Evolutionary conservation across 2,329 filamentous ascomycete species (phyloP).

Genomic region (Lachnellula cervina): DNA sequence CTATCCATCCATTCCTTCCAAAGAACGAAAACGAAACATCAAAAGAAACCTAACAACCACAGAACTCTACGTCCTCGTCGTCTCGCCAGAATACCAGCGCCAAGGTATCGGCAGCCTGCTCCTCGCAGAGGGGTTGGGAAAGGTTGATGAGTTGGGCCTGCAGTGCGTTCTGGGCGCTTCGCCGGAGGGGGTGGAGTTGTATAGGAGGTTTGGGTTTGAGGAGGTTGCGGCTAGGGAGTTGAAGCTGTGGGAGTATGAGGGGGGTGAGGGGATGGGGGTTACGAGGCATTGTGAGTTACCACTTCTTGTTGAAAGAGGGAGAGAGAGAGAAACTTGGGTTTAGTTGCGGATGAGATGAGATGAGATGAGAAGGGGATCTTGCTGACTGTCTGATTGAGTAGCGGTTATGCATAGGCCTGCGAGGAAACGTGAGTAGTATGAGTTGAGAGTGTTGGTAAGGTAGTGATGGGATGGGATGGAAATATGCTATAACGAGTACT

Average conservation of each 20-base stretch:
- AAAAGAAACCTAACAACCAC: neutral
- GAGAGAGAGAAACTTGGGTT: too few relatives aligned
- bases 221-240: constrained; percentile 19
- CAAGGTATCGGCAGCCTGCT: constrained; percentile 23
- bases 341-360: too few relatives aligned
- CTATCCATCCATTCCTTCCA: neutral
- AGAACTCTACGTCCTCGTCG: constrained; percentile 21
- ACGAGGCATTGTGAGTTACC: constrained; percentile 12
- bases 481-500: too few relatives aligned
- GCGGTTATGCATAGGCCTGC: constrained; percentile 6
- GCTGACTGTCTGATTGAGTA: neutral
- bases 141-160: constrained; percentile 16
- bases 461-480: too few relatives aligned
- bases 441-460: neutral
- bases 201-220: constrained; percentile 23
- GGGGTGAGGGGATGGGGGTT: constrained; percentile 19
- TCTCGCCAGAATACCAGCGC: constrained; percentile 21
- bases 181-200: constrained; percentile 21
- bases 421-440: neutral
- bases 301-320: too few relatives aligned
- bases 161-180: constrained; percentile 27
- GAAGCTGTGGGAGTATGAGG: constrained; percentile 25
- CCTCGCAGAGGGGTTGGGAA: constrained; percentile 16
- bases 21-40: too few relatives aligned
- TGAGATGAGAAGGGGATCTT: too few relatives aligned